Conservation (phyloP, 2,329 filamentous ascomycete genomes). For the Hypocrella siamensis region DNA sequence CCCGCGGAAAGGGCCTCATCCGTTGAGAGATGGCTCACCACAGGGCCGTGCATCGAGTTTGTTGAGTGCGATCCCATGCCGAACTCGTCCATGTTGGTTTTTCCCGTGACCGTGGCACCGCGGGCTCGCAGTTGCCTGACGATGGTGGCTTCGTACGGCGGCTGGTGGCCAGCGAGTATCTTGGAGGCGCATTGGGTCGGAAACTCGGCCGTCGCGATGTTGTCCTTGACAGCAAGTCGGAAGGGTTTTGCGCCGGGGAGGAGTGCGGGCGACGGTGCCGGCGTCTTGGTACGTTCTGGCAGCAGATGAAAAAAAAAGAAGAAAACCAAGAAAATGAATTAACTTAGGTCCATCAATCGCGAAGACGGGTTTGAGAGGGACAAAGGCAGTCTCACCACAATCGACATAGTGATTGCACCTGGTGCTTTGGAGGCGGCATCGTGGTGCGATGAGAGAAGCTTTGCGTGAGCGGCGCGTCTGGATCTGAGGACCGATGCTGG, state of each 20-base stretch:
- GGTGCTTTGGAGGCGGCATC: slow-evolving; percentile 13
- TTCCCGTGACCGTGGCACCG: slow-evolving; percentile 52
- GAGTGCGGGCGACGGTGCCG: slow-evolving; percentile 4
- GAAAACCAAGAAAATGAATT: background rate
- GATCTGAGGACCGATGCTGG: background rate
- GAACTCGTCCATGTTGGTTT: slow-evolving; percentile 92
- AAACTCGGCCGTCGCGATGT: slow-evolving; percentile 49
- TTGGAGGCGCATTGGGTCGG: slow-evolving; percentile 72
- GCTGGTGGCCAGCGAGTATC: slow-evolving; percentile 54
- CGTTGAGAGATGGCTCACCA: slow-evolving; percentile 32
- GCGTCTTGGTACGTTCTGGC: background rate
- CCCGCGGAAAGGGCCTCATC: slow-evolving; percentile 47
- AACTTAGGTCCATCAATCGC: too few relatives aligned
- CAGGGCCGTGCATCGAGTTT: slow-evolving; percentile 52
- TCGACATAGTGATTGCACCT: slow-evolving; percentile 21
- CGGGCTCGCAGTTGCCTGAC: slow-evolving; percentile 48
- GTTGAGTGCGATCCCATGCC: slow-evolving; percentile 82
- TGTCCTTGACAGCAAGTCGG: slow-evolving; percentile 56
- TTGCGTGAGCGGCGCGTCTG: slow-evolving; percentile 1
- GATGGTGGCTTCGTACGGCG: slow-evolving; percentile 73
- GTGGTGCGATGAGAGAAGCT: slow-evolving; percentile 1
- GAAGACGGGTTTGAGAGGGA: too few relatives aligned
- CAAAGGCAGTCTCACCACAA: slow-evolving; percentile 11
- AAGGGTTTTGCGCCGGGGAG: slow-evolving; percentile 16
- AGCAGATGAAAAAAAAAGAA: too few relatives aligned